A percentile compares a stretch with the other conserved stretches of the same genome.
Evolutionary conservation across 83 land plant genomes (phyloP).

Genomic region (Larix sibirica): DNA sequence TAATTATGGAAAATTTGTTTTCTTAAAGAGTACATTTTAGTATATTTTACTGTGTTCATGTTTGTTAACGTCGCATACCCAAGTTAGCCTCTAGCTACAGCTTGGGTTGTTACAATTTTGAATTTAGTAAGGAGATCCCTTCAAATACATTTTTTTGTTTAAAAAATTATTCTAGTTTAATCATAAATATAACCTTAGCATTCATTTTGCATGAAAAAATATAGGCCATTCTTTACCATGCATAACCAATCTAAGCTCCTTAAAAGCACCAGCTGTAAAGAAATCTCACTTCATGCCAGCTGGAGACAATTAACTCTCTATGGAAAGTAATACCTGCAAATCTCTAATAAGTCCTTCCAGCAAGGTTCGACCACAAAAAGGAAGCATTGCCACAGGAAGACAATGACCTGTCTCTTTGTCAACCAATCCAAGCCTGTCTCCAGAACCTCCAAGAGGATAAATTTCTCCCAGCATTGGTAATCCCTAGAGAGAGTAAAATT

Average conservation of each 20-base stretch:
- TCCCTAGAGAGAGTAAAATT: slow-evolving; percentile 51
- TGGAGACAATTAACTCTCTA: background rate
- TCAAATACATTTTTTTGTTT: background rate
- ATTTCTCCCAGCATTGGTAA: slow-evolving; percentile 91
- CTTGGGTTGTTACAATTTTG: background rate
- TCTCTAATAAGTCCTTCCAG: slow-evolving; percentile 97
- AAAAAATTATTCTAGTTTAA: background rate
- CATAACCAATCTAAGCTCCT: background rate
- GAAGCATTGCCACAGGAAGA: slow-evolving; percentile 99
- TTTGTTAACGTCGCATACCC: too few relatives aligned
- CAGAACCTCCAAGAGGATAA: slow-evolving; percentile 98
- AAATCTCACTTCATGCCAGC: background rate
- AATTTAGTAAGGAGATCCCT: background rate
- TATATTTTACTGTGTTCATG: too few relatives aligned
- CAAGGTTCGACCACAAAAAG: slow-evolving; percentile 92
- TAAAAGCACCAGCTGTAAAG: background rate
- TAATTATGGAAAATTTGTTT: too few relatives aligned
- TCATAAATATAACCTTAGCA: background rate
- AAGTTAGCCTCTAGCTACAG: too few relatives aligned
- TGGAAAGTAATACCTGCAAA: slow-evolving; percentile 73
- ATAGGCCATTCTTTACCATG: background rate
- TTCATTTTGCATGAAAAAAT: background rate
- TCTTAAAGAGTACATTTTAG: too few relatives aligned
- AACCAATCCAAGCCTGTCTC: slow-evolving; percentile 91
- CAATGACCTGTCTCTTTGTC: slow-evolving; percentile 85